Conservation (phyloP, 2,329 filamentous ascomycete genomes). For the Teratosphaeriaceae sp. region DNA sequence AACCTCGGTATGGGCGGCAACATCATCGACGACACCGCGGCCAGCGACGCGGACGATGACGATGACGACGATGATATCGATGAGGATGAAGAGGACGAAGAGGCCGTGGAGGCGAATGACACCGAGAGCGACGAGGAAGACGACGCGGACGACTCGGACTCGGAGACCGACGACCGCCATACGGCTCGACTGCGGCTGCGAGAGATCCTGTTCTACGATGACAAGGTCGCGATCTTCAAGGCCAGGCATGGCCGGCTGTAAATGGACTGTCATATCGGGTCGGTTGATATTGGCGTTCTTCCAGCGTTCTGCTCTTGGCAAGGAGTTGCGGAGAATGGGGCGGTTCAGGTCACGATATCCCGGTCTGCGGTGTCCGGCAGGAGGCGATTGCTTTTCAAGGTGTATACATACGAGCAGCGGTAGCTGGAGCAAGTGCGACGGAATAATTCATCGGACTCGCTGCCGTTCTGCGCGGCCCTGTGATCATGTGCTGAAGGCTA, state of each 20-base stretch:
- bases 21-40: conserved; percentile 40
- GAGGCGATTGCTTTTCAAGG: not conserved
- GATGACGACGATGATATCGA: conserved; percentile 39
- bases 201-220: conserved; percentile 79
- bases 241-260: conserved; percentile 55
- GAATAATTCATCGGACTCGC: too few relatives aligned
- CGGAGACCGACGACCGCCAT: conserved; percentile 11
- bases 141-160: conserved; percentile 30
- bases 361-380: not conserved
- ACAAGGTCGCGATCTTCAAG: conserved; percentile 75
- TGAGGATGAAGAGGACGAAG: conserved; percentile 40
- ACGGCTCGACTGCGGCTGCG: conserved; percentile 53
- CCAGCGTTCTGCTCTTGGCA: not conserved
- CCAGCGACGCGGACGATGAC: conserved; percentile 42
- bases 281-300: not conserved
- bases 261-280: not conserved
- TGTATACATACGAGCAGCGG: too few relatives aligned
- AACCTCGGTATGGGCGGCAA: conserved; percentile 42
- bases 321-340: not conserved
- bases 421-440: too few relatives aligned
- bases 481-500: too few relatives aligned
- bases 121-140: conserved; percentile 47
- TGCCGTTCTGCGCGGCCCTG: too few relatives aligned
- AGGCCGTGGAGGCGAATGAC: too few relatives aligned
- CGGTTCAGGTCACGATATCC: conserved; percentile 1